Percentiles rank a stretch among this genome's conserved stretches.
phyloP scores from a whole-genome alignment of 176 grass and related monocot species.

The Coix lacrymajobi region DNA sequence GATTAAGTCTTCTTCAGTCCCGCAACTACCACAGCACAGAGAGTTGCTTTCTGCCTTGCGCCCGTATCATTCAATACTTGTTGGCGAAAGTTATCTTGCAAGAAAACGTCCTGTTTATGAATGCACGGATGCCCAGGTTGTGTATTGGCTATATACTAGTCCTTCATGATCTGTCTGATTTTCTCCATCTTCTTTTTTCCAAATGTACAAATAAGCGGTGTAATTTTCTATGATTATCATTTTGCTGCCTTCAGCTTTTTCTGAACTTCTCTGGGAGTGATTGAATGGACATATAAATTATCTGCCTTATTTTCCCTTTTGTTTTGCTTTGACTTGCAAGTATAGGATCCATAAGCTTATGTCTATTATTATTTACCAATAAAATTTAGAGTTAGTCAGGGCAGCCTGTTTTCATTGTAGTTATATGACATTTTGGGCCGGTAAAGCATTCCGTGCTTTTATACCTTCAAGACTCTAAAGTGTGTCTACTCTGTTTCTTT shows the following conservation, averaged over 20 bases:
- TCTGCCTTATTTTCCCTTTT: background rate
- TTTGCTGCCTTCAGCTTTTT: background rate
- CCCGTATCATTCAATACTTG: conserved; percentile 90
- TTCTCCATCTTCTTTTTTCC: background rate
- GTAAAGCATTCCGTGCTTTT: background rate
- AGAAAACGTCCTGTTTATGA: conserved; percentile 85
- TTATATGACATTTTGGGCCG: background rate
- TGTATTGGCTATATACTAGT: background rate
- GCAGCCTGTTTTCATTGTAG: background rate
- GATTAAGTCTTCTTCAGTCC: conserved; percentile 68
- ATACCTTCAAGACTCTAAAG: background rate
- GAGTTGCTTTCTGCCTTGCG: conserved; percentile 80
- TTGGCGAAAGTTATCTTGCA: conserved; percentile 97
- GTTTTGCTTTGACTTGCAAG: background rate
- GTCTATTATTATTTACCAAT: background rate
- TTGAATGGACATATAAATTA: background rate
- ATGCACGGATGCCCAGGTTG: conserved; percentile 90
- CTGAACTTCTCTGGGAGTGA: background rate
- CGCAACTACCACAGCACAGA: conserved; percentile 73
- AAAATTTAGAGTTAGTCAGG: background rate
- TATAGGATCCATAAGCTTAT: background rate
- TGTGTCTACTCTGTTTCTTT: background rate
- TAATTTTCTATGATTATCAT: background rate
- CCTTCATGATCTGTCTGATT: background rate
- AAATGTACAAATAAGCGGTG: background rate